Base-by-base conservation (phyloP, 2,329 filamentous ascomycete species). In the Sphaerulina musiva region DNA sequence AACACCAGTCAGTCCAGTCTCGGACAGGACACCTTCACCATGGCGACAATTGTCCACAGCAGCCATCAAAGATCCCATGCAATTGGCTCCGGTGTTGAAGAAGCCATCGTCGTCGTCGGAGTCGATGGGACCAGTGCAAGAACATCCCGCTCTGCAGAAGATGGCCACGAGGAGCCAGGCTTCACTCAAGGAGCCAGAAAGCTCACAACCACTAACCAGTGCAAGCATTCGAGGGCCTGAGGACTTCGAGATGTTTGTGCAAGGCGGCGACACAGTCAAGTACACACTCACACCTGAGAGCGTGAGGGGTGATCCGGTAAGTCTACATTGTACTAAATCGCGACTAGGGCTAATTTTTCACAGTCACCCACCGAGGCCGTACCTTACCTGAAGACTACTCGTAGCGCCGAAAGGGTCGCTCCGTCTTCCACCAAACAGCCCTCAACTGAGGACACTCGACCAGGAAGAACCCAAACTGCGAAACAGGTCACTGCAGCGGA, bases 271-370 rank as follows among this genome's bases (percentile, higher is more conserved):
- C 29, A 77, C 75, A 4, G 73, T 77, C 20, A 77, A 78, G 61
- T 76, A 74, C 62, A 77, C 75, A 6, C 64, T 78, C 50, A 77
- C 75, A 10, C 75, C 76, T 20, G 70, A 76, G 51, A 71, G 65
- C 45, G 72, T 77, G 62, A 71, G 74, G 41, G 74, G 74, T 51
- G 58, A 68, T 14, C 69, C 73, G 52, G 74, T 74, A 64, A 72
- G 73, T 71, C 46, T 47, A 2, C 20, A 23, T 38, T 12, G 42
- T 39, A 39, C 20, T 29, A 23, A n/a, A 40, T 34, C 23, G 20
- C 29, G 29, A 31, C 23, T 38, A 45, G 38, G 34, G 17, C 48
- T 54, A 48, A 59, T 23, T 10, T 20, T 26, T 26, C 43, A 12
- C 55, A 62, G 58, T 55, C 51, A 40, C 39, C 48, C 17, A 31